Evolutionary conservation across 75 land plant genomes (phyloP).

Genomic region (Picea glauca): DNA sequence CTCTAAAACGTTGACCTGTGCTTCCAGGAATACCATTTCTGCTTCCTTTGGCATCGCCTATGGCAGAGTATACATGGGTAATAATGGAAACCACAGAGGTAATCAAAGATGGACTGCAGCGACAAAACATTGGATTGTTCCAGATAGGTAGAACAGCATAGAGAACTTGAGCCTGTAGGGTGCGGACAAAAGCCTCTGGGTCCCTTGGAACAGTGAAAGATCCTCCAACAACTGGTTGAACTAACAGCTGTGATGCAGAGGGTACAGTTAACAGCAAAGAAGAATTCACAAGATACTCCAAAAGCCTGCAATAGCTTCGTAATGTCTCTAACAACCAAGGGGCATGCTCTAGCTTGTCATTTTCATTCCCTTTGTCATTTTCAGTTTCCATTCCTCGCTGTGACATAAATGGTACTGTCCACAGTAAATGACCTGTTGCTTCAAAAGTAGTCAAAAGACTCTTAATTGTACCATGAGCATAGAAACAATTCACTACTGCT

Average conservation of each 20-base stretch:
- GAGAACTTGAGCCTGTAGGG: conserved; percentile 82
- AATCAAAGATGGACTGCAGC: conserved; percentile 64
- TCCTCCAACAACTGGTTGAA: conserved; percentile 69
- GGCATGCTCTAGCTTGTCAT: conserved; percentile 33
- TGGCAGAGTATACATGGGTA: conserved; percentile 74
- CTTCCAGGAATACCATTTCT: conserved; percentile 33
- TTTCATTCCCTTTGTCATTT: conserved; percentile 26
- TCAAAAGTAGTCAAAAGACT: conserved; percentile 82
- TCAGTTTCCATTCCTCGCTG: conserved; percentile 45
- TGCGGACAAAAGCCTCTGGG: conserved; percentile 74
- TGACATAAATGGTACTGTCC: conserved; percentile 65
- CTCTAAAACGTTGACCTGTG: conserved; percentile 30
- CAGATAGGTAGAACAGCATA: conserved; percentile 87
- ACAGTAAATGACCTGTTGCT: conserved; percentile 90
- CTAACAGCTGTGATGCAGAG: conserved; percentile 71
- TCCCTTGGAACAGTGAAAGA: conserved; percentile 79
- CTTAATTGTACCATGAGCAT: conserved; percentile 80
- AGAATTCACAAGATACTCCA: conserved; percentile 84
- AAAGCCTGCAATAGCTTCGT: conserved; percentile 58
- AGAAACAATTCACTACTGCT: conserved; percentile 72
- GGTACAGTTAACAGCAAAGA: conserved; percentile 55
- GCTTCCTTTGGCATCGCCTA: conserved; percentile 56
- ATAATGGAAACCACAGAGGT: conserved; percentile 67
- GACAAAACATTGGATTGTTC: conserved; percentile 85
- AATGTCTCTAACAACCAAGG: conserved; percentile 84